Conservation (phyloP, 1,139 yeast genomes). For the Sporopachydermia cereana region DNA sequence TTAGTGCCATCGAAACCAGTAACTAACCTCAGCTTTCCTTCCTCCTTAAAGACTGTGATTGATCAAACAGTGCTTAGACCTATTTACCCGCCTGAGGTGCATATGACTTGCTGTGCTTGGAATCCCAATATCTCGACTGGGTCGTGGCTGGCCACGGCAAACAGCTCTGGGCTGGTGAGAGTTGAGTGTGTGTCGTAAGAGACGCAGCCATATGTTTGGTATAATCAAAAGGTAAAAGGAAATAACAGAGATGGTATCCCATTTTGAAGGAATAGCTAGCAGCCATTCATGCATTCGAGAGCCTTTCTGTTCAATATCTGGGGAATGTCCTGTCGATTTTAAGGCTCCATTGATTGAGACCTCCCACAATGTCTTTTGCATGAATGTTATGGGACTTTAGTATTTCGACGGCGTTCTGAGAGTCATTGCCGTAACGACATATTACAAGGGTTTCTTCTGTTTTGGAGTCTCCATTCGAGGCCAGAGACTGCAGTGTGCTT, state of each 20-base stretch:
- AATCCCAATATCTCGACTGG: constrained; percentile 39
- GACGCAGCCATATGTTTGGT: too few species aligned
- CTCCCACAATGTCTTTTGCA: constrained; percentile 60
- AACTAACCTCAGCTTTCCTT: too few species aligned
- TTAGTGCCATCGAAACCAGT: too few species aligned
- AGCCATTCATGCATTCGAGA: too few species aligned
- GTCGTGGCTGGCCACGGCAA: constrained; percentile 56
- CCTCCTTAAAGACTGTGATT: too few species aligned
- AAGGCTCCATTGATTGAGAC: constrained; percentile 59
- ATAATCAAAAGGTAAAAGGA: too few species aligned
- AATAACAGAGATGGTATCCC: too few species aligned
- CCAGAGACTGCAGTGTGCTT: constrained; percentile 12
- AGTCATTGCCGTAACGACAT: constrained; percentile 88
- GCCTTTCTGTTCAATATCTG: constrained; percentile 37
- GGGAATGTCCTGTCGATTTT: constrained; percentile 56
- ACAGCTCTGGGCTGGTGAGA: constrained; percentile 54
- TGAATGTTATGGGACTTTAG: constrained; percentile 40
- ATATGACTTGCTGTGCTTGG: constrained; percentile 50
- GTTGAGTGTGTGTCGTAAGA: constrained; percentile 30
- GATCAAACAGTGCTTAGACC: too few species aligned
- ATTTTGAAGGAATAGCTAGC: too few species aligned
- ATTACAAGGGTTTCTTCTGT: constrained; percentile 36
- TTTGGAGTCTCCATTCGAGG: constrained; percentile 14
- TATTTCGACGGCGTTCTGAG: constrained; percentile 59
- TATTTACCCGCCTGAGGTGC: constrained; percentile 42